Percentiles rank a stretch among this genome's conserved stretches.
Evolutionary conservation across 139 green algal genomes (phyloP).

Genomic region (Zygnema circumcarinatum): DNA sequence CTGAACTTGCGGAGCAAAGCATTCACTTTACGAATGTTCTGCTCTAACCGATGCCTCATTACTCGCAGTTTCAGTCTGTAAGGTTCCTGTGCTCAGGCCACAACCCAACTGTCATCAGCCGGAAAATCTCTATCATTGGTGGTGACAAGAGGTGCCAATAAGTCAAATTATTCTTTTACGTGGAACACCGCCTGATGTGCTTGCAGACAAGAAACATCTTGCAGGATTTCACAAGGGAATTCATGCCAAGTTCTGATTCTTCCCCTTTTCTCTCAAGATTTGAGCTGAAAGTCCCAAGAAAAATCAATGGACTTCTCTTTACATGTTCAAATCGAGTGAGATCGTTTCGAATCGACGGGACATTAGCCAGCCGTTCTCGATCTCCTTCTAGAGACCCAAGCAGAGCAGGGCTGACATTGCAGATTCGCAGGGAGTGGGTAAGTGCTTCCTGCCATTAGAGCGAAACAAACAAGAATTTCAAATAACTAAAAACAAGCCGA

Average conservation of each 20-base stretch:
- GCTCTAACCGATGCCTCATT: conserved; percentile 53
- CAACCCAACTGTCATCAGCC: background rate
- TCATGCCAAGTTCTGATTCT: too few relatives aligned
- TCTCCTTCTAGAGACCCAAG: conserved; percentile 13
- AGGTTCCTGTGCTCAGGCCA: conserved; percentile 17
- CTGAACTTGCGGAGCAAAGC: background rate
- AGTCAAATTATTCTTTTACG: too few relatives aligned
- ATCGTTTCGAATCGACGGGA: conserved; percentile 20
- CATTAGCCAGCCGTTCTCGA: background rate
- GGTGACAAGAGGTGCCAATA: too few relatives aligned
- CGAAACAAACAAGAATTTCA: background rate
- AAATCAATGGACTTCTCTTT: too few relatives aligned
- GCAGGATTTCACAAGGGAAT: too few relatives aligned
- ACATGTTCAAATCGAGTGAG: background rate
- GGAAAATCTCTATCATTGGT: too few relatives aligned
- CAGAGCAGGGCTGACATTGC: conserved; percentile 13
- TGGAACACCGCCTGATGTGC: too few relatives aligned
- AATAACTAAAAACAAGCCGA: background rate
- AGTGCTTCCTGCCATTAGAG: conserved; percentile 13
- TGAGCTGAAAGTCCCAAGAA: too few relatives aligned
- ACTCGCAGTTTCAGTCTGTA: conserved; percentile 52
- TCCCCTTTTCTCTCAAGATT: too few relatives aligned
- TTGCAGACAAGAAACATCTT: too few relatives aligned
- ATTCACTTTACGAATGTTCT: conserved; percentile 55
- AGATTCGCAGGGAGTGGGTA: conserved; percentile 44